phyloP scores from a whole-genome alignment of 75 land plant genomes.

The Sequoia sempervirens region DNA sequence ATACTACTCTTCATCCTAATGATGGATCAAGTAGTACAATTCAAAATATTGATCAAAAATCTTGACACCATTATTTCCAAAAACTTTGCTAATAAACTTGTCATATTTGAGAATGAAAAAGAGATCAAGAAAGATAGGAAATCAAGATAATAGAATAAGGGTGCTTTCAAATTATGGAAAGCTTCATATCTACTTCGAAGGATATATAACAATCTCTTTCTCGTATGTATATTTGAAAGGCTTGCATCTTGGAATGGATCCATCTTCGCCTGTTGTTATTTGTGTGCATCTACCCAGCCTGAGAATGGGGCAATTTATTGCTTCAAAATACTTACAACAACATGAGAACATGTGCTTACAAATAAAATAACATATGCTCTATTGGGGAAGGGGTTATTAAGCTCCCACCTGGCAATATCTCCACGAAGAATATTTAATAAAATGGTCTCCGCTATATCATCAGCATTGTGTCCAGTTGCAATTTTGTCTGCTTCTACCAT shows the following conservation, averaged over 20 bases:
- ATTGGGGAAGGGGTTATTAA: neutral
- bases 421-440: slow-evolving; percentile 91
- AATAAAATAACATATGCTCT: neutral
- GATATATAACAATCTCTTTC: slow-evolving; percentile 99
- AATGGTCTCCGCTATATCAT: slow-evolving; percentile 99
- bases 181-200: slow-evolving; percentile 19
- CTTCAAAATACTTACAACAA: slow-evolving; percentile 1
- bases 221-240: slow-evolving; percentile 98
- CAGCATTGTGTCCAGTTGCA: slow-evolving; percentile 98
- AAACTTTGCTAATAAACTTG: neutral
- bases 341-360: slow-evolving; percentile 2
- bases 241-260: slow-evolving; percentile 98
- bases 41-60: too few relatives aligned
- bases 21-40: too few relatives aligned
- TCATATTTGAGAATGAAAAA: neutral
- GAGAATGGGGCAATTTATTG: slow-evolving; percentile 11
- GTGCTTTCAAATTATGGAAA: neutral
- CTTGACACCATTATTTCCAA: too few relatives aligned
- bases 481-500: slow-evolving; percentile 84
- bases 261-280: slow-evolving; percentile 98
- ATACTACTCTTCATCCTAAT: too few relatives aligned
- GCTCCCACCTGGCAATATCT: slow-evolving; percentile 86
- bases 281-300: slow-evolving; percentile 88
- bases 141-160: neutral
- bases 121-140: neutral